These are phyloP conservation scores for Dictyostelium citrinum DNA, from an alignment of 78 protist species.

Conservation along the genomic window DNA sequence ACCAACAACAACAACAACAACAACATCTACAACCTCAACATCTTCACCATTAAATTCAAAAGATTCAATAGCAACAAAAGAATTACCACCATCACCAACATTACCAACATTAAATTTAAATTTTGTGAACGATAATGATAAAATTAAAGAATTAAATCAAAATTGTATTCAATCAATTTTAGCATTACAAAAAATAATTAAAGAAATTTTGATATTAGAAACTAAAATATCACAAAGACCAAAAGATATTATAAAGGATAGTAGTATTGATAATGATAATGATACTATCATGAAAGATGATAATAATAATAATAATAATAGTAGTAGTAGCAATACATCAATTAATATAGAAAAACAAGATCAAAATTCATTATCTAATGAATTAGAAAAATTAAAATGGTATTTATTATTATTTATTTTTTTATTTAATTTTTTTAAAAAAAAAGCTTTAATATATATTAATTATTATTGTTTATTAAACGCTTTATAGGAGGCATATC, in stretches of 20 bases:
- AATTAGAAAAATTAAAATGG: slow-evolving; percentile 25
- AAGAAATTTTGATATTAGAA: not conserved
- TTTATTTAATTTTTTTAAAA: not conserved
- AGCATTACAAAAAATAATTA: not conserved
- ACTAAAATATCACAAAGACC: not conserved
- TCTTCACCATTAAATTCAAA: not conserved
- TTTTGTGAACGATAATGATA: slow-evolving; percentile 31
- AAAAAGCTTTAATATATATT: not conserved
- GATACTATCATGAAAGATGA: not conserved
- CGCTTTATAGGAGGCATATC: slow-evolving; percentile 23
- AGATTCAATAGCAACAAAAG: not conserved
- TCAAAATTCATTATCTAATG: not conserved
- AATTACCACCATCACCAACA: not conserved
- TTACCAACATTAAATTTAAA: slow-evolving; percentile 2
- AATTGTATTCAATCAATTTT: not conserved
- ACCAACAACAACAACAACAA: not conserved
- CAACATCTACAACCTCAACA: not conserved
- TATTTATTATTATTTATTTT: not conserved
- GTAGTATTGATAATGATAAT: not conserved
- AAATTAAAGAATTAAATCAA: slow-evolving; percentile 1
- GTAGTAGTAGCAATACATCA: not conserved
- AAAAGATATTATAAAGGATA: not conserved
- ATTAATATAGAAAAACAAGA: not conserved
- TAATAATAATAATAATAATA: not conserved
- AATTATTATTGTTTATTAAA: not conserved